Conservation (phyloP, 257 asterid species). For the Fraxinus americana region DNA sequence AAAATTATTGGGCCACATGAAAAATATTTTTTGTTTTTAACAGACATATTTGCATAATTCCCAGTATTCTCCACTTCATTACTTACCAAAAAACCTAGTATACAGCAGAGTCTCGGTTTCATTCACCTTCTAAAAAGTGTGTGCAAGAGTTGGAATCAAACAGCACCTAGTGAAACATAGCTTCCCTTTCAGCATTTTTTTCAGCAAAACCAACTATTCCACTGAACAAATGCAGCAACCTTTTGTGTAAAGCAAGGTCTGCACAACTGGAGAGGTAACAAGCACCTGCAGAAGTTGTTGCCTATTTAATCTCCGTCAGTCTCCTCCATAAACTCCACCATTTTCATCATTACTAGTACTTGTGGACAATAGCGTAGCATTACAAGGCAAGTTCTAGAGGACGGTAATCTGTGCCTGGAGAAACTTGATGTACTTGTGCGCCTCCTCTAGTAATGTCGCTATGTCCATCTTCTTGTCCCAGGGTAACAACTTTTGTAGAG, state of each 20-base stretch:
- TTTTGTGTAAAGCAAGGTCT: slow-evolving; percentile 47
- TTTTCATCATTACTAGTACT: slow-evolving; percentile 20
- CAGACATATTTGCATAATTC: no score
- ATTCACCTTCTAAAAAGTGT: no score
- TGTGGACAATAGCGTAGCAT: neutral
- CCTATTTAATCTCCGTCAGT: no score
- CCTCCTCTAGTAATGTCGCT: slow-evolving; percentile 72
- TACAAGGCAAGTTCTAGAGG: slow-evolving; percentile 61
- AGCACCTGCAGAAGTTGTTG: no score
- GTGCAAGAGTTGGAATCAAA: no score
- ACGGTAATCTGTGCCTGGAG: slow-evolving; percentile 73
- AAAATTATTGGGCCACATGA: no score
- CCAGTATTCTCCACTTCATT: no score
- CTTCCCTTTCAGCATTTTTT: slow-evolving; percentile 34
- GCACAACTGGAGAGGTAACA: slow-evolving; percentile 53
- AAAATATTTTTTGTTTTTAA: no score
- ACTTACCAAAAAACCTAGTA: no score
- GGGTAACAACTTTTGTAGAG: slow-evolving; percentile 60
- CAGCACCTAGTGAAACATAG: slow-evolving; percentile 3
- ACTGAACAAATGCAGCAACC: slow-evolving; percentile 64
- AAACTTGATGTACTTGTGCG: slow-evolving; percentile 70
- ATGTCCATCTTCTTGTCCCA: slow-evolving; percentile 62
- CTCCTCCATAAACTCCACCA: no score
- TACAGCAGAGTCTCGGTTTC: no score
- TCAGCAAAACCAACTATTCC: slow-evolving; percentile 53